Base-by-base conservation (phyloP, 108 stramenopile genomes). In the Nitzschia sp. region DNA sequence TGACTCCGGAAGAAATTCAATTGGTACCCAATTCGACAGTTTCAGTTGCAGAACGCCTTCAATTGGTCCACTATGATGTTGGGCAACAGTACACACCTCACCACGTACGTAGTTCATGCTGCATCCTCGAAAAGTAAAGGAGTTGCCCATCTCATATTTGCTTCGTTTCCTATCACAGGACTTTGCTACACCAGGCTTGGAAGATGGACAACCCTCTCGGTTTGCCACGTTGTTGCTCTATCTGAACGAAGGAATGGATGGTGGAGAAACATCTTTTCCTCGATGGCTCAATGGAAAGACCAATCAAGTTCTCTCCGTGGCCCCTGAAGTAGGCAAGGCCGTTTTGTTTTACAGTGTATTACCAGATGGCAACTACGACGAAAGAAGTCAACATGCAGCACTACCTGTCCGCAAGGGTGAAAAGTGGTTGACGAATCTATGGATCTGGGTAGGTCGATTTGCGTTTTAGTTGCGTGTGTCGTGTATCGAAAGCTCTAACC, bases 301-400 rank as follows among this genome's bases (percentile, higher is more conserved):
- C 10, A 19, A 38, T 21, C 44, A 72, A 10, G 34, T 40, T 6
- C 65, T 85, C 0, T 48, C 67, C 14, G 84, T 79, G 37, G 70
- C 54, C 48, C 83, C 83, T 0, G 75, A 81, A 63, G 44, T 55
- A 10, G 83, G 83, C 25, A 84, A 85, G 51, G 83, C 80, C 0
- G 56, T 85, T 53, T 51, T 85, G 11, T 85, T 62, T 22, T 71
- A 63, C 51, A 71, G 63, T 46, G 41, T 42, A 21, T 26, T 71
- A 5, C 70, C 83, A 11, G 90, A 91, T 67, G 90, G 90, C 26
- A 91, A 91, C 57, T 84, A 80, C 51, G 90, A 91, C 57, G 87
- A 91, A 46, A 69, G 73, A 24, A 57, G 69, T 21, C 72, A 81
- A 48, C 90, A 91, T 69, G 85, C 85, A 19, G 80, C 85, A 38